Conservation (phyloP, 495 filamentous ascomycete genomes). For the Acidiella bohemica region DNA sequence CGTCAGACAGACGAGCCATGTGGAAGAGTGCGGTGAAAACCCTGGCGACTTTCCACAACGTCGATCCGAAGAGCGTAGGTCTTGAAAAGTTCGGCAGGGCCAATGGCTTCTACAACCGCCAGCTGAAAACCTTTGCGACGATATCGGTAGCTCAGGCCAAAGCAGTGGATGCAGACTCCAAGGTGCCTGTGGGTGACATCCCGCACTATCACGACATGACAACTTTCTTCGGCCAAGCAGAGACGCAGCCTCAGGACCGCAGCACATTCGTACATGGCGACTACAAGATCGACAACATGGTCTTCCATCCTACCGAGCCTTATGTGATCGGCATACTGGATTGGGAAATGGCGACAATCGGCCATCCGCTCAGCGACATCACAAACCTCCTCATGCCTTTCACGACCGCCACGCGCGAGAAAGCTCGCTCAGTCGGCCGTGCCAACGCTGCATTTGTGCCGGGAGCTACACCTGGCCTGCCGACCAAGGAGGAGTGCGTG, state of each 20-base stretch:
- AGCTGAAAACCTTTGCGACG: slow-evolving; percentile 65
- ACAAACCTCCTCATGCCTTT: slow-evolving; percentile 67
- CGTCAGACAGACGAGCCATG: slow-evolving; percentile 58
- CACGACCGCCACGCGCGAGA: slow-evolving; percentile 21
- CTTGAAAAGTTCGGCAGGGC: slow-evolving; percentile 60
- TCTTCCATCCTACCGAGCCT: slow-evolving; percentile 82
- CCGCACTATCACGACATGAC: slow-evolving; percentile 72
- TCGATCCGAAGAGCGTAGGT: slow-evolving; percentile 50
- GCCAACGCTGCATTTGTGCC: slow-evolving; percentile 40
- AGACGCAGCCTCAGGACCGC: slow-evolving; percentile 61
- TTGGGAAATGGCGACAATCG: slow-evolving; percentile 64
- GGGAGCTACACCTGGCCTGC: slow-evolving; percentile 55
- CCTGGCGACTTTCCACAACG: slow-evolving; percentile 72
- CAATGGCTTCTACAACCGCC: slow-evolving; percentile 71
- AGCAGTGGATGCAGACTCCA: slow-evolving; percentile 60
- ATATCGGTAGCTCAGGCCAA: slow-evolving; percentile 67
- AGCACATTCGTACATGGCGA: slow-evolving; percentile 81
- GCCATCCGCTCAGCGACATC: slow-evolving; percentile 82
- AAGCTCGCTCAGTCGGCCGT: slow-evolving; percentile 22
- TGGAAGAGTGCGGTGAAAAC: slow-evolving; percentile 77
- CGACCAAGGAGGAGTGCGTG: slow-evolving; percentile 52
- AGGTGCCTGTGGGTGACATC: slow-evolving; percentile 62
- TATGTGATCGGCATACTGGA: slow-evolving; percentile 86
- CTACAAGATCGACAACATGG: slow-evolving; percentile 95
- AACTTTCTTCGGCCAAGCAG: slow-evolving; percentile 54